A percentile compares a stretch with the other conserved stretches of the same genome.
Evolutionary conservation across 2,329 filamentous ascomycete species (phyloP).

Genomic region (Didymella segeticola): DNA sequence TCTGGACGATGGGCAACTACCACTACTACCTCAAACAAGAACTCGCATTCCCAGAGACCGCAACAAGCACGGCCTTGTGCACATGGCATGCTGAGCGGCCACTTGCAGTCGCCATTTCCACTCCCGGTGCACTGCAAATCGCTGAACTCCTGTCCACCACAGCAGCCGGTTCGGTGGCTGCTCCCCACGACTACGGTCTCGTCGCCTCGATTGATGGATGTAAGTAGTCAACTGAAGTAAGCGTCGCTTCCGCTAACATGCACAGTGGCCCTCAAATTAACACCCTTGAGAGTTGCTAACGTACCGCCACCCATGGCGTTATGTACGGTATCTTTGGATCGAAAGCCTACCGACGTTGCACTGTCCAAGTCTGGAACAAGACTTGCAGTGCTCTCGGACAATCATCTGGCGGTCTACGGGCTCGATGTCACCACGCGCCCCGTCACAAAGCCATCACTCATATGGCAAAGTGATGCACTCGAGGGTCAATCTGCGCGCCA

Average conservation of each 20-base stretch:
- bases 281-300: constrained; percentile 82
- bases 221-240: constrained; percentile 43
- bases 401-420: constrained; percentile 71
- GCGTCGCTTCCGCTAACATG: constrained; percentile 23
- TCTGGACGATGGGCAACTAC: constrained; percentile 98
- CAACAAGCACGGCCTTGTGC: constrained; percentile 23
- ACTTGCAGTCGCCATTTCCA: constrained; percentile 67
- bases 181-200: constrained; percentile 78
- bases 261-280: constrained; percentile 73
- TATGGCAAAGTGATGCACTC: constrained; percentile 41
- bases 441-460: constrained; percentile 53
- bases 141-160: constrained; percentile 72
- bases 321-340: constrained; percentile 70
- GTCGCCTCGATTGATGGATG: constrained; percentile 86
- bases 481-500: constrained; percentile 50
- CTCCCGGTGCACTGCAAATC: constrained; percentile 59
- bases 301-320: constrained; percentile 93
- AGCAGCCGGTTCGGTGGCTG: constrained; percentile 70
- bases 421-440: constrained; percentile 69
- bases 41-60: constrained; percentile 53
- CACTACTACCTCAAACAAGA: constrained; percentile 98
- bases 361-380: constrained; percentile 58
- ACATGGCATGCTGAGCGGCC: constrained; percentile 88
- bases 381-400: constrained; percentile 75
- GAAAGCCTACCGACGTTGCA: constrained; percentile 74